Evolutionary conservation across 345 rosid species (phyloP).

Genomic region (Murraya paniculata): DNA sequence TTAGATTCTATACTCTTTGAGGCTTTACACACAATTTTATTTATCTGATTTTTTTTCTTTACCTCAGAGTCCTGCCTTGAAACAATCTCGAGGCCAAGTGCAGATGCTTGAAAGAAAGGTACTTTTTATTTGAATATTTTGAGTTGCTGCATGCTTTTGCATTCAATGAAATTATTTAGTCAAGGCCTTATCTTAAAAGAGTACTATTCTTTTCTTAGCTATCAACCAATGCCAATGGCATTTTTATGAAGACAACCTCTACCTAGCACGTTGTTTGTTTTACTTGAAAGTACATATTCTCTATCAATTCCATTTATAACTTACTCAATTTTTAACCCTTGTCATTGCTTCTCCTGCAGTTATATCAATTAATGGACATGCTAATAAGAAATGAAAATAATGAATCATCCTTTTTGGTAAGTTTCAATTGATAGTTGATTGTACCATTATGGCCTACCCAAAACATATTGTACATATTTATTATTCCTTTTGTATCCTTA

Average conservation of each 20-base stretch:
- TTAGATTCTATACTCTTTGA: neutral
- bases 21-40: neutral
- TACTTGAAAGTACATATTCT: neutral
- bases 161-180: neutral
- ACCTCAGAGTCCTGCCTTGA: constrained; percentile 70
- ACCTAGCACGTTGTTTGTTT: neutral
- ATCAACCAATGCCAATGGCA: neutral
- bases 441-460: neutral
- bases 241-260: neutral
- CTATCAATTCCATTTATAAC: neutral
- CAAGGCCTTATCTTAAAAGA: neutral
- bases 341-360: constrained; percentile 43
- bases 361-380: constrained; percentile 66
- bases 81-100: constrained; percentile 65
- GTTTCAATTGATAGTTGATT: constrained; percentile 2
- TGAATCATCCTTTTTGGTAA: constrained; percentile 56
- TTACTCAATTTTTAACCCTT: constrained; percentile 2
- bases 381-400: constrained; percentile 56
- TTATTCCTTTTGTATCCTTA: constrained; percentile 17
- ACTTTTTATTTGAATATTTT: neutral
- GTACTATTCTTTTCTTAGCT: neutral
- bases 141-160: neutral
- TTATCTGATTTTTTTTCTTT: constrained; percentile 19
- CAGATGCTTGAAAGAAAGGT: constrained; percentile 75
- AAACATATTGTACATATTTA: neutral